Evolutionary conservation across 2,329 filamentous ascomycete species (phyloP), one percentile per base, ranked within the genome.

Genomic region (Furcasterigmium sp.): DNA sequence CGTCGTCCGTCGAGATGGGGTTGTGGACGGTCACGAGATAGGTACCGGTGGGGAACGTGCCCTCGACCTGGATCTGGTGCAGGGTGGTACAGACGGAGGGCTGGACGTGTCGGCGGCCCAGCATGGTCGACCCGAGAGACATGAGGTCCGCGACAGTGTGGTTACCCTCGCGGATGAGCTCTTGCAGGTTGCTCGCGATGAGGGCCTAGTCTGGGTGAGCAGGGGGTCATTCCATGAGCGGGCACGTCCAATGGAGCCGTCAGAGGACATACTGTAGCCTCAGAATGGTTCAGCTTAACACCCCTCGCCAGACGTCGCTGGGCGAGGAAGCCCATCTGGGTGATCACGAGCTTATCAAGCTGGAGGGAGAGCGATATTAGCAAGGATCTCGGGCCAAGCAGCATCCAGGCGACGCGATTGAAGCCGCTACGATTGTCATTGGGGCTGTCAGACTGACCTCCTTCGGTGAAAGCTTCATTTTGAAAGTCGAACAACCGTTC

Each of bases 321-420:
- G 43, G 91, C 91, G 39, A 96, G 77, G 53, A 85, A 77, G 54
- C 91, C 91, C 48, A 95, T 73, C 67, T 96, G 89, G 43, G 90
- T 87, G 61, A 95, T 91, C 62, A 85, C 78, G 67, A 97, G 87
- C 81, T 97, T 97, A 75, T 97, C 91, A 59, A 97, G 77, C 91
- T 97, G 44, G 30, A 10, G 42, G 40, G 39, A 34, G 8, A n/a
- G 14, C 7, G 29, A n/a, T 15, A 14, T n/a, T n/a, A n/a, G n/a
- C n/a, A n/a, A n/a, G n/a, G n/a, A n/a, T n/a, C n/a, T n/a, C n/a
- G n/a, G n/a, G n/a, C n/a, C n/a, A n/a, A n/a, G n/a, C n/a, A n/a
- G n/a, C n/a, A n/a, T n/a, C n/a, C n/a, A n/a, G n/a, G n/a, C n/a
- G n/a, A n/a, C n/a, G n/a, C n/a, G n/a, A n/a, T n/a, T n/a, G n/a